Evolutionary conservation across 2,329 filamentous ascomycete species (phyloP).

Genomic region (Mycosphaerelloides madeirae): DNA sequence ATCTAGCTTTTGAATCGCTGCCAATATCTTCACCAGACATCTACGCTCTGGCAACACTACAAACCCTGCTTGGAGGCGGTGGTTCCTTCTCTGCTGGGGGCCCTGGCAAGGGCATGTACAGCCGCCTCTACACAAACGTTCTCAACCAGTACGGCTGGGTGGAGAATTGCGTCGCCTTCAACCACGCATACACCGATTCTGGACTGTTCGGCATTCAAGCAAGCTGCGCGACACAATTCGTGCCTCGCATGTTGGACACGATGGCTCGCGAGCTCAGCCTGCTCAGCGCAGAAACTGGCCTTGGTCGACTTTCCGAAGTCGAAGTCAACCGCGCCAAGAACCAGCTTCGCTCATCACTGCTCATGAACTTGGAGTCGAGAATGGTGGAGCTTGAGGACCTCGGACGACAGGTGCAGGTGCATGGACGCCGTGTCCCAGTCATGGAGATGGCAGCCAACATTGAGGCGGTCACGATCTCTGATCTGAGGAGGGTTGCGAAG

Average conservation of each 20-base stretch:
- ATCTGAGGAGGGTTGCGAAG: constrained; percentile 75
- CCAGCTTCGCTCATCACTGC: constrained; percentile 78
- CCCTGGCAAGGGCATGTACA: constrained; percentile 99
- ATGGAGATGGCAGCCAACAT: constrained; percentile 90
- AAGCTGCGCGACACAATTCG: constrained; percentile 73
- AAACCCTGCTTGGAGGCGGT: constrained; percentile 91
- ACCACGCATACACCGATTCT: constrained; percentile 94
- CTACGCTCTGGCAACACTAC: constrained; percentile 90
- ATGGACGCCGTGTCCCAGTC: constrained; percentile 85
- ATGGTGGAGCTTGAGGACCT: constrained; percentile 98
- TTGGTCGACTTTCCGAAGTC: constrained; percentile 62
- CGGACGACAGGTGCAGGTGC: constrained; percentile 92
- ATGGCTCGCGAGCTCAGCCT: constrained; percentile 86
- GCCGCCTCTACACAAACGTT: constrained; percentile 92
- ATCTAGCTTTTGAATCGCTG: constrained; percentile 91
- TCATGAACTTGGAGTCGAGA: constrained; percentile 96
- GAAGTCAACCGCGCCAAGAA: constrained; percentile 96
- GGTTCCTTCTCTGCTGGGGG: constrained; percentile 96
- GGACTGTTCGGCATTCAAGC: constrained; percentile 93
- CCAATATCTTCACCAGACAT: constrained; percentile 89
- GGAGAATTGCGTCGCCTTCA: constrained; percentile 91
- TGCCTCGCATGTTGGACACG: constrained; percentile 82
- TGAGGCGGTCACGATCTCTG: constrained; percentile 70
- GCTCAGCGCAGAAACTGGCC: constrained; percentile 71
- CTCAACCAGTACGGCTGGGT: constrained; percentile 98